Evolutionary conservation across 1,284 basidiomycete genomes (phyloP), one percentile per base, ranked within the genome.

Genomic region (Boletellus deceptivus): DNA sequence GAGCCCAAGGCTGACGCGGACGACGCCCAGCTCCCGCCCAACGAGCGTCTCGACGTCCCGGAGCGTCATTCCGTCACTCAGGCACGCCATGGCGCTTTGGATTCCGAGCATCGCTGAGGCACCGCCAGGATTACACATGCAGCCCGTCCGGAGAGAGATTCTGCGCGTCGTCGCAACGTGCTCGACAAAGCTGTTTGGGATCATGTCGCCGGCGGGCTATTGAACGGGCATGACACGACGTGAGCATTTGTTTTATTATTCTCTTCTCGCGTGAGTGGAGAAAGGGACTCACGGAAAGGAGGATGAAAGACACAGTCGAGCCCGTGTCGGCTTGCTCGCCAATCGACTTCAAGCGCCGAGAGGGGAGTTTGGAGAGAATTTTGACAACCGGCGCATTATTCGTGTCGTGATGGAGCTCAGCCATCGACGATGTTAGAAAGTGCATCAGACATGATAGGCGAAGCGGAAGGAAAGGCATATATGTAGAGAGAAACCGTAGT

Each of bases 91-190:
- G 53, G 82, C 75, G n/a, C 77, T 73, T 52, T 82, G 70, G 31
- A 90, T 77, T 0, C 82, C 84, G 3, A 90, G 75, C 6, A 89
- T 71, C 3, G 83, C 78, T 0, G 86, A 82, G 0, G 87, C 86
- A 11, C 83, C 89, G 7, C 89, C 89, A 5, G 89, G 86, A 56
- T 91, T 91, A 62, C 90, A 92, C 78, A 92, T 85, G 63, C 89
- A 91, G 0, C 89, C 89, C 2, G 89, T 89, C 38, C 89, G 80
- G 16, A 92, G 70, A 11, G 88, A 88, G 53, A 92, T 83, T 48
- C 75, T 78, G 49, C 78, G 74, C 47, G 70, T 72, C 7, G 85
- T 77, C 1, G 89, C 86, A 3, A 82, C 77, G 54, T 82, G 73
- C 58, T 88, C 86, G 58, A 90, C 75, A 62, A 86, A 85, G 2